Percentiles rank a stretch among this genome's conserved stretches.
phyloP scores from a whole-genome alignment of 805 yeast genomes.

The Yamadazyma sp. region DNA sequence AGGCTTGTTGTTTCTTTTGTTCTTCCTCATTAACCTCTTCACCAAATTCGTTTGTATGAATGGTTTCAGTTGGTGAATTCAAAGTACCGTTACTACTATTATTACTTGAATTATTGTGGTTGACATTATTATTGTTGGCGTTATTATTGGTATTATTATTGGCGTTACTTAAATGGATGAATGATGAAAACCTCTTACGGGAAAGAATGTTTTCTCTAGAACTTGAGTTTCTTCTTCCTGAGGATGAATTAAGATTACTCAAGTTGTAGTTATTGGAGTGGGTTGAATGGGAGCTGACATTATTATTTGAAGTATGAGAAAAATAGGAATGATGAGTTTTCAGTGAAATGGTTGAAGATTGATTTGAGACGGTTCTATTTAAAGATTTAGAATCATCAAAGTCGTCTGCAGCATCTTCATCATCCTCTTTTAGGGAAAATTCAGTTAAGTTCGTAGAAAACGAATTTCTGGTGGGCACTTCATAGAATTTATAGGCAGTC shows the following conservation, averaged over 20 bases:
- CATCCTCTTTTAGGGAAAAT: slow-evolving; percentile 14
- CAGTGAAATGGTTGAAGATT: slow-evolving; percentile 13
- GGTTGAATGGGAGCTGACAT: slow-evolving; percentile 2
- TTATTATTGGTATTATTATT: not conserved
- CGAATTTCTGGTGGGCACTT: slow-evolving; percentile 14
- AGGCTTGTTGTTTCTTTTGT: slow-evolving; percentile 8
- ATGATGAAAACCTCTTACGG: slow-evolving; percentile 19
- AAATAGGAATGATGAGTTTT: slow-evolving; percentile 12
- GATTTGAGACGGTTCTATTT: slow-evolving; percentile 11
- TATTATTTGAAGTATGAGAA: slow-evolving; percentile 7
- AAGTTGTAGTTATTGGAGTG: slow-evolving; percentile 2
- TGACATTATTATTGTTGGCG: not conserved
- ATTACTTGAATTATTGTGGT: not conserved
- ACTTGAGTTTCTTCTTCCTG: slow-evolving; percentile 6
- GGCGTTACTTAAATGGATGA: slow-evolving; percentile 6
- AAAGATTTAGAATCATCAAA: slow-evolving; percentile 11
- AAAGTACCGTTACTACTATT: slow-evolving; percentile 1
- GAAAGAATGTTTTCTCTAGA: slow-evolving; percentile 11
- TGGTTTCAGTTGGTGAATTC: not conserved
- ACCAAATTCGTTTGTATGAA: not conserved
- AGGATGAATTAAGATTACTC: slow-evolving; percentile 1
- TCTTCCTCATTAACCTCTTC: slow-evolving; percentile 8
- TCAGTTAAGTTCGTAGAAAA: not conserved
- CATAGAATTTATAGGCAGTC: slow-evolving; percentile 31
- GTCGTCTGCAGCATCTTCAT: slow-evolving; percentile 16